Conservation (phyloP, 331 rosid species). For the Quercus lobata region DNA sequence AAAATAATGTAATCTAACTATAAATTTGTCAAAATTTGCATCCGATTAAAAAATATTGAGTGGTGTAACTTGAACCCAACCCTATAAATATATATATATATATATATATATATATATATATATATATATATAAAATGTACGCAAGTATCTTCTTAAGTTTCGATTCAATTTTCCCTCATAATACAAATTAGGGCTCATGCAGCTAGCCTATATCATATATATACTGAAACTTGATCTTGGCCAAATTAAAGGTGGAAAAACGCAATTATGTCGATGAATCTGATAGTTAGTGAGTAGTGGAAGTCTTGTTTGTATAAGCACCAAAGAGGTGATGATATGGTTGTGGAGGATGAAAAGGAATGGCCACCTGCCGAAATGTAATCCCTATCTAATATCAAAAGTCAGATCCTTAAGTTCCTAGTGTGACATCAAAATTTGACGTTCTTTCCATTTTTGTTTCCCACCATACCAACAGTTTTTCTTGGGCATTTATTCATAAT, state of each 20-base stretch:
- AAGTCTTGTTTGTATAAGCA: background rate
- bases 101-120: background rate
- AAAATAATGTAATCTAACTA: no score
- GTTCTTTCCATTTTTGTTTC: constrained; percentile 9
- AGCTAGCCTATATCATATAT: background rate
- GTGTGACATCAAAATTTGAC: constrained; percentile 12
- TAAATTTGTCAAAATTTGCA: no score
- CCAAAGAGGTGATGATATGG: background rate
- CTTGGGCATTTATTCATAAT: background rate
- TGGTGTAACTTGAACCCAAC: no score
- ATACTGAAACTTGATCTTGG: background rate
- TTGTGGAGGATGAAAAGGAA: constrained; percentile 1
- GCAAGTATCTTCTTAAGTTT: no score
- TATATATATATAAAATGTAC: background rate
- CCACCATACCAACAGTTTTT: constrained; percentile 19
- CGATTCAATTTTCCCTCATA: no score
- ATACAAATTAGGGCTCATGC: no score
- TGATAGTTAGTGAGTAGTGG: background rate
- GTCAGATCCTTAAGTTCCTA: constrained; percentile 6
- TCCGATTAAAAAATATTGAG: no score
- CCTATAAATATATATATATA: no score
- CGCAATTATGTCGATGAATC: background rate
- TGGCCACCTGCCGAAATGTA: background rate
- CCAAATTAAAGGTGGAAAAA: background rate
- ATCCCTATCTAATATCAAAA: background rate